A percentile compares a stretch with the other conserved stretches of the same genome.
Conservation (phyloP, 225 moss, liverwort and hornwort genomes). For the Climacium dendroides region DNA sequence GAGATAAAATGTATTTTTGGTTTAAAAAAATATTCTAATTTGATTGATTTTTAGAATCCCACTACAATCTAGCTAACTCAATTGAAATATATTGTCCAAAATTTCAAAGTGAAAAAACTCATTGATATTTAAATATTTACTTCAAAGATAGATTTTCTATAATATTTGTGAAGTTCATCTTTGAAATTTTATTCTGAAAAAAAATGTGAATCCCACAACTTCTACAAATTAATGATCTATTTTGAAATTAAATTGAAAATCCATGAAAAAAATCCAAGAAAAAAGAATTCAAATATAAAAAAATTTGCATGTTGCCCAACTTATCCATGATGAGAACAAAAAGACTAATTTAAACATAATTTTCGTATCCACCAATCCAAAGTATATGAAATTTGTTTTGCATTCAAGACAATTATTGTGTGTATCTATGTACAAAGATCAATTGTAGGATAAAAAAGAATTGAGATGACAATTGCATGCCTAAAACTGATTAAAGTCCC, state of each 20-base stretch:
- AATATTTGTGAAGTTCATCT: too few relatives aligned
- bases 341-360: not conserved
- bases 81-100: not conserved
- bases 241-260: not conserved
- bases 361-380: not conserved
- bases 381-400: not conserved
- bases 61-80: accelerated
- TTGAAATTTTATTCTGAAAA: not conserved
- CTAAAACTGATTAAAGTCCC: accelerated
- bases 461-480: not conserved
- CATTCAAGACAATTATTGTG: accelerated
- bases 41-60: not conserved
- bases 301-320: not conserved
- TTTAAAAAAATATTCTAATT: not conserved
- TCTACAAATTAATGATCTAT: not conserved
- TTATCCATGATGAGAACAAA: accelerated
- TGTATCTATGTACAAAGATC: not conserved
- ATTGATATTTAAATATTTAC: not conserved
- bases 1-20: not conserved
- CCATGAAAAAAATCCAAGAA: too few relatives aligned
- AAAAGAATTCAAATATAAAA: not conserved
- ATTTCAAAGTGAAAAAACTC: not conserved
- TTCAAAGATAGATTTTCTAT: too few relatives aligned
- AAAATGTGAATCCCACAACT: accelerated
- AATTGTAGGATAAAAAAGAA: not conserved